Percentiles rank a stretch among this genome's conserved stretches.
phyloP scores from a whole-genome alignment of 106 monocot genomes.

The Apostasia ramifera region DNA sequence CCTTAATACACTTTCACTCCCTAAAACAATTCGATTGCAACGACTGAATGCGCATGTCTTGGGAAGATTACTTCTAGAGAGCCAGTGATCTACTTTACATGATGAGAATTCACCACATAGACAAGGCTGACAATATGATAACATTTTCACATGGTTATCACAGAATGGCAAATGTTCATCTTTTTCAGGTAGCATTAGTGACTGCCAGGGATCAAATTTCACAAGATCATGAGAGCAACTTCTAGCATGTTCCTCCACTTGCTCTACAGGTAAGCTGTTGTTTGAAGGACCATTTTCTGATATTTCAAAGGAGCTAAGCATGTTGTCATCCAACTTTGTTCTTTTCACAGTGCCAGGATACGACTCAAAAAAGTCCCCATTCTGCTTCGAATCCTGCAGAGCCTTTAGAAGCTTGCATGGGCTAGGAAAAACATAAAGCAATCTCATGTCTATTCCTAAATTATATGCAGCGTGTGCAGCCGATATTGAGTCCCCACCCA shows the following conservation, averaged over 20 bases:
- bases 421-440: slow-evolving; percentile 63
- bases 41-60: slow-evolving; percentile 46
- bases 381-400: slow-evolving; percentile 17
- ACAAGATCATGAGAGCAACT: slow-evolving; percentile 3
- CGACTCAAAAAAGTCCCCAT: not conserved
- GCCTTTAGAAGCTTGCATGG: slow-evolving; percentile 53
- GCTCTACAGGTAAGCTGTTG: not conserved
- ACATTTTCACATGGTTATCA: not conserved
- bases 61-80: slow-evolving; percentile 16
- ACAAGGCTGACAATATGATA: not conserved
- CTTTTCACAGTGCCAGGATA: slow-evolving; percentile 23
- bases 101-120: slow-evolving; percentile 4
- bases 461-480: slow-evolving; percentile 84
- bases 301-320: slow-evolving; percentile 2
- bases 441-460: slow-evolving; percentile 79
- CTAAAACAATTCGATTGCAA: slow-evolving; percentile 37
- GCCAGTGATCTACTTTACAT: slow-evolving; percentile 21
- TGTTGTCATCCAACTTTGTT: slow-evolving; percentile 13
- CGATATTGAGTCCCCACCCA: slow-evolving; percentile 87
- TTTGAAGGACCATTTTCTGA: not conserved
- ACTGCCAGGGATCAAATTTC: not conserved
- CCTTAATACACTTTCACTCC: slow-evolving; percentile 2
- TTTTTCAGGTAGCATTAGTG: slow-evolving; percentile 1
- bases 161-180: not conserved
- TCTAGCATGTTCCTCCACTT: slow-evolving; percentile 3